Evolutionary conservation across 768 basidiomycete species (phyloP).

Genomic region (Dacryopinax spathularia): DNA sequence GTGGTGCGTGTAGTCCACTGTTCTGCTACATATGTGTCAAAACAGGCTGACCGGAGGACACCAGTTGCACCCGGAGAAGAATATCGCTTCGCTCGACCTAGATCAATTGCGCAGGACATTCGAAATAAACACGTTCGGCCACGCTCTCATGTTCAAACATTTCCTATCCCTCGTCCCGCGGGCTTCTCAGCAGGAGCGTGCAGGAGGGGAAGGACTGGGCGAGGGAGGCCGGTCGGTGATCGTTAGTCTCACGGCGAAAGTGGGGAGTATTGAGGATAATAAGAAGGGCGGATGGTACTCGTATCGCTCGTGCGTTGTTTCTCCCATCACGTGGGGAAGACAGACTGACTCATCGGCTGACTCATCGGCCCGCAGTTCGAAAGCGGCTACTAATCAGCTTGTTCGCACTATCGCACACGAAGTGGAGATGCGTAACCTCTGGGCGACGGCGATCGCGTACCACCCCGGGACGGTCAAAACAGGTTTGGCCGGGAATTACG

Average conservation of each 20-base stretch:
- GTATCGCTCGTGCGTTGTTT: conserved; percentile 19
- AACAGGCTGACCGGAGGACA: neutral
- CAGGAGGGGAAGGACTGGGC: conserved; percentile 24
- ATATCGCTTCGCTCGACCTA: conserved; percentile 21
- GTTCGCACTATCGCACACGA: conserved; percentile 27
- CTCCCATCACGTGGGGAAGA: neutral
- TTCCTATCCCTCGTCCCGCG: conserved; percentile 27
- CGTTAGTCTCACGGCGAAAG: conserved; percentile 26
- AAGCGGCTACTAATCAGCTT: conserved; percentile 30
- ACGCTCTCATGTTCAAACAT: conserved; percentile 30
- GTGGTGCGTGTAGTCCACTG: conserved; percentile 20
- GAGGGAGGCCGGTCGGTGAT: conserved; percentile 19
- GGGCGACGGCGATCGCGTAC: conserved; percentile 22
- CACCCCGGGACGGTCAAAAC: conserved; percentile 16
- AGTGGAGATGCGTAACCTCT: conserved; percentile 15
- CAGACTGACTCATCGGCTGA: no score
- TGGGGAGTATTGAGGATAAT: conserved; percentile 29
- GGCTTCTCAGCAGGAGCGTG: conserved; percentile 14
- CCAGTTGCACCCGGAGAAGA: conserved; percentile 31
- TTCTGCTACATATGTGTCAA: neutral
- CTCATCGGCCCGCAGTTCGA: conserved; percentile 21
- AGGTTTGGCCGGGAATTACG: conserved; percentile 10
- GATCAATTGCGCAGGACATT: conserved; percentile 21
- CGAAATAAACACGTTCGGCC: conserved; percentile 30
- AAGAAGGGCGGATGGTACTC: conserved; percentile 25